phyloP scores from a whole-genome alignment of 345 rosid genomes.

The Luvunga scandens region DNA sequence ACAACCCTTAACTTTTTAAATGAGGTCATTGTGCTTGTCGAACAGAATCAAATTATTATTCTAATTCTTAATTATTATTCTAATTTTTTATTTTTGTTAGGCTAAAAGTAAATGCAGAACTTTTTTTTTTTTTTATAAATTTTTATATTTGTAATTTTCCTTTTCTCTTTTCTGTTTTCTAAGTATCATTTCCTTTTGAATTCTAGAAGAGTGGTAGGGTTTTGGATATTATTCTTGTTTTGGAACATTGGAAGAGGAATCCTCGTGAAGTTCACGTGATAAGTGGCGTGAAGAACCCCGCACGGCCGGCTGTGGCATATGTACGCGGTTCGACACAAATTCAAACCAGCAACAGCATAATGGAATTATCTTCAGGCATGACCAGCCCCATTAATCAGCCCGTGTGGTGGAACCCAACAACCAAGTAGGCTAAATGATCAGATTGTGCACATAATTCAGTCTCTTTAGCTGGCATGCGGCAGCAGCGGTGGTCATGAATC shows the following conservation, averaged over 20 bases:
- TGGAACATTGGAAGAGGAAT: constrained; percentile 8
- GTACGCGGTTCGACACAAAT: constrained; percentile 4
- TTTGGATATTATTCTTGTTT: neutral
- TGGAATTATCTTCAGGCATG: neutral
- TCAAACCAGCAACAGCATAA: neutral
- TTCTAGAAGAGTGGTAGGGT: constrained; percentile 21
- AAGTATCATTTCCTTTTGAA: no score
- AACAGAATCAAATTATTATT: accelerated
- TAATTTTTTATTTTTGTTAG: no score
- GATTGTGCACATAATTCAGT: neutral
- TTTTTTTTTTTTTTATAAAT: no score
- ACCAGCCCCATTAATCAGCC: constrained; percentile 7
- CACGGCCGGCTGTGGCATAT: neutral
- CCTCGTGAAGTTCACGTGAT: constrained; percentile 46
- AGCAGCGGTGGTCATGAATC: neutral
- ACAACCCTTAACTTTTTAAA: no score
- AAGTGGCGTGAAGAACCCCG: constrained; percentile 14
- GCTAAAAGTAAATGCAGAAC: no score
- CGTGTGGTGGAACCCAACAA: constrained; percentile 8
- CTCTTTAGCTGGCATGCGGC: neutral
- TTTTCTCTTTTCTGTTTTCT: no score
- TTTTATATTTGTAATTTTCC: no score
- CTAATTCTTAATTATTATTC: no score
- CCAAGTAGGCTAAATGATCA: neutral
- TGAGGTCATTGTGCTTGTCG: no score